Conservation (phyloP, 768 basidiomycete genomes). For the Nidula microcarpa region DNA sequence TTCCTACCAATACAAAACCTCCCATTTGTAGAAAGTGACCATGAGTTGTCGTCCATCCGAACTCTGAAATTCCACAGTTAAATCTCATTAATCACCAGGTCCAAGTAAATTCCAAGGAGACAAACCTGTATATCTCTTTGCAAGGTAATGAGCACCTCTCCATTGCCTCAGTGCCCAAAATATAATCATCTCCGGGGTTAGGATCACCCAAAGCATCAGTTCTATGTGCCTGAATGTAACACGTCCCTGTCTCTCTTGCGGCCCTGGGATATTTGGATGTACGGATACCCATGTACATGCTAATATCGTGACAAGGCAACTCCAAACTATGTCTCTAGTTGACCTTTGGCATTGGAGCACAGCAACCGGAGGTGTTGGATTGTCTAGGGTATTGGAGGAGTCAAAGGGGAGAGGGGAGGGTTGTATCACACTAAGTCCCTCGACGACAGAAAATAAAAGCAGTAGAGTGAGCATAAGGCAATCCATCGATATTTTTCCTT, state of each 20-base stretch:
- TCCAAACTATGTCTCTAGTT: neutral
- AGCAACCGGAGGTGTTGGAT: too few relatives aligned
- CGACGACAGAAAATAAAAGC: too few relatives aligned
- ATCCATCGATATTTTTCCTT: too few relatives aligned
- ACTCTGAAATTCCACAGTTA: too few relatives aligned
- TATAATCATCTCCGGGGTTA: neutral
- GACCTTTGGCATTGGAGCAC: too few relatives aligned
- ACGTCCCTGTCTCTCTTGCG: neutral
- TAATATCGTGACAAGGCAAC: neutral
- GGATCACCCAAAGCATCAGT: neutral
- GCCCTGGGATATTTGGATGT: neutral
- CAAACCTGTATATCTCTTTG: neutral
- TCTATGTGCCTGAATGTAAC: neutral
- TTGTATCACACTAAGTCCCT: too few relatives aligned
- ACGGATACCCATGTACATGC: neutral
- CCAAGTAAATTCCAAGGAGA: neutral
- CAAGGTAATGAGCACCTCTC: neutral
- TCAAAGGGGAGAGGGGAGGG: too few relatives aligned
- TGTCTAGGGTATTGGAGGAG: too few relatives aligned
- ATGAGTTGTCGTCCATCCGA: conserved; percentile 6
- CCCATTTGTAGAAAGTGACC: conserved; percentile 11
- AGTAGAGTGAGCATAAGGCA: too few relatives aligned
- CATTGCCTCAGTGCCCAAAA: neutral
- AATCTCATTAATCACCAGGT: neutral
- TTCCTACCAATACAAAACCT: conserved; percentile 8